Conservation (phyloP, 2,329 filamentous ascomycete genomes). For the Colletotrichum kahawae region DNA sequence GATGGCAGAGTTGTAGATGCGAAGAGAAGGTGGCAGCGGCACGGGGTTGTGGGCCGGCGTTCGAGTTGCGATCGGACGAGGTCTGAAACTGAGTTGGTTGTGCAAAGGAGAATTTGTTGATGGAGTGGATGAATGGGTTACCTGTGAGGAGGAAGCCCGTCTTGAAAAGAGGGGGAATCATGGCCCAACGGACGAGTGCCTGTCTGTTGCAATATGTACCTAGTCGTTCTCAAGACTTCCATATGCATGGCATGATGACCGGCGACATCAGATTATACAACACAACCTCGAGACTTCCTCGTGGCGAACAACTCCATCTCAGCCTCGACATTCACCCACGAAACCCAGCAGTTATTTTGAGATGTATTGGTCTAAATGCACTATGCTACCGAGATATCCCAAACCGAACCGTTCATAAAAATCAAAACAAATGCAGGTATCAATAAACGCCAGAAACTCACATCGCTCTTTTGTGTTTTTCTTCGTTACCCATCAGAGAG, state of each 20-base stretch:
- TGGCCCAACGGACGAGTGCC: too few species aligned
- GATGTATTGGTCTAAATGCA: constrained; percentile 9
- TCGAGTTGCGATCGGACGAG: neutral
- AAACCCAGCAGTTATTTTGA: neutral
- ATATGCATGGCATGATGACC: fast-evolving
- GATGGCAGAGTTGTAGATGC: neutral
- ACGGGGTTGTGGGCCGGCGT: neutral
- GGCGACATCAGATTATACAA: fast-evolving
- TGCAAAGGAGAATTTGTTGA: neutral
- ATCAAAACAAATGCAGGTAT: constrained; percentile 1
- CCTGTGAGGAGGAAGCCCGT: neutral
- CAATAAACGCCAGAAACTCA: constrained; percentile 8
- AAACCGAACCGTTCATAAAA: constrained; percentile 1
- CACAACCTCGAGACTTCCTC: too few species aligned
- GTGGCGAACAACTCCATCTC: neutral
- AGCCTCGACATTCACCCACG: neutral
- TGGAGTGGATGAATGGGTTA: neutral
- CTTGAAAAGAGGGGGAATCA: too few species aligned
- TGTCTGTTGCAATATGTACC: neutral
- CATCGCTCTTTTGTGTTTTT: constrained; percentile 2
- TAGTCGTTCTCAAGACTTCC: neutral
- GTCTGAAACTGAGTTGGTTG: neutral
- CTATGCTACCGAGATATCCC: constrained; percentile 7
- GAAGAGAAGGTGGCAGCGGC: neutral
- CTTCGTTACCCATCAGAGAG: neutral